Percentiles rank a stretch among this genome's conserved stretches.
phyloP scores from a whole-genome alignment of 2,329 filamentous ascomycete genomes.

The Xylariaceae sp. region DNA sequence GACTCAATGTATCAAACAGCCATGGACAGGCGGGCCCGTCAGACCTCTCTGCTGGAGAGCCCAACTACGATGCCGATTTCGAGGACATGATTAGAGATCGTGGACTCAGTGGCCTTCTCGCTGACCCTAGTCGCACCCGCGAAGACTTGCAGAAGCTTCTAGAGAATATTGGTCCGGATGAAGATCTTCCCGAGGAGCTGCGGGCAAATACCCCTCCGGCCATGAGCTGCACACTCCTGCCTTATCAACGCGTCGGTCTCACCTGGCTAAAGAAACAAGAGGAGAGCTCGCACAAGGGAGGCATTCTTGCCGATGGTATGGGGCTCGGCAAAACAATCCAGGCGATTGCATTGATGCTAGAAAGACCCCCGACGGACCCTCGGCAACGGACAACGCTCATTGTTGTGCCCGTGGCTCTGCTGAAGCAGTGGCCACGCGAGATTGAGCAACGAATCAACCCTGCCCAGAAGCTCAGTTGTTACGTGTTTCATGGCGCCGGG shows the following conservation, averaged over 20 bases:
- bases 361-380: conserved; percentile 15
- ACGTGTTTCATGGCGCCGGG: conserved; percentile 17
- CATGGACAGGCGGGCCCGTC: no score
- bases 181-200: conserved; percentile 11
- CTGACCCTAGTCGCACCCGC: no score
- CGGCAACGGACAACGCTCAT: conserved; percentile 21
- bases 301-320: conserved; percentile 25
- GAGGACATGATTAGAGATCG: no score
- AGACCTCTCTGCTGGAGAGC: no score
- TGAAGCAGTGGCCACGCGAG: conserved; percentile 22
- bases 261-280: conserved; percentile 24
- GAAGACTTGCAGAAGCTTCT: no score
- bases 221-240: conserved; percentile 17
- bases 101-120: no score
- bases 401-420: conserved; percentile 18
- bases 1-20: no score
- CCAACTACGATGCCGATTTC: no score
- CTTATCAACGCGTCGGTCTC: conserved; percentile 21
- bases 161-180: no score
- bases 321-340: conserved; percentile 25
- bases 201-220: conserved; percentile 13
- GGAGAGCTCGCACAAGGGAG: conserved; percentile 17
- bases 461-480: conserved; percentile 16
- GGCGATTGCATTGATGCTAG: conserved; percentile 22
- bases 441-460: conserved; percentile 22